Evolutionary conservation across 768 basidiomycete species (phyloP).

Genomic region (Lentinus tigrinus): DNA sequence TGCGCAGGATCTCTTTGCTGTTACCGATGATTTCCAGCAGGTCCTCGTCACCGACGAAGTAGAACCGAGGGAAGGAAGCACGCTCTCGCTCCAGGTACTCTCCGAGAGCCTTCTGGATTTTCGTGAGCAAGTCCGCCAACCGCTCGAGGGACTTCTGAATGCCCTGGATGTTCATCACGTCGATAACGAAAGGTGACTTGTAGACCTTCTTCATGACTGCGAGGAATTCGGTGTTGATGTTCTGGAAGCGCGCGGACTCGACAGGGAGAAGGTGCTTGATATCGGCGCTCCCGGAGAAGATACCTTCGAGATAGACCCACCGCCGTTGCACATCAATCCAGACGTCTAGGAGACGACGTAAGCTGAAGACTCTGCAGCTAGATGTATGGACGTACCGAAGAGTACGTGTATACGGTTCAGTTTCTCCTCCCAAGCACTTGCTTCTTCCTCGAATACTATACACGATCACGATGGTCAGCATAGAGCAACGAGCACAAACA

Average conservation of each 20-base stretch:
- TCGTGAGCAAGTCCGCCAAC: constrained; percentile 91
- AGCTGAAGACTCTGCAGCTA: background rate
- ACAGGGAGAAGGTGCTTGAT: constrained; percentile 98
- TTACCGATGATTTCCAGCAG: constrained; percentile 98
- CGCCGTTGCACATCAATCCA: constrained; percentile 99
- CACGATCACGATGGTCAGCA: background rate
- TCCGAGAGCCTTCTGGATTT: constrained; percentile 98
- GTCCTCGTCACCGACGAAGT: constrained; percentile 99
- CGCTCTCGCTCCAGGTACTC: constrained; percentile 98
- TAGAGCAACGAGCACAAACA: constrained; percentile 1
- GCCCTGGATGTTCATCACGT: constrained; percentile 93
- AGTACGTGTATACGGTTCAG: constrained; percentile 94
- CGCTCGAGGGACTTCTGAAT: constrained; percentile 98
- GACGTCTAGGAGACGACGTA: constrained; percentile 56
- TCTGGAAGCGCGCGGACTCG: constrained; percentile 96
- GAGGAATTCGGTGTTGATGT: constrained; percentile 97
- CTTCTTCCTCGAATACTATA: constrained; percentile 87
- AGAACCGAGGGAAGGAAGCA: constrained; percentile 97
- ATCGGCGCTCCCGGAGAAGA: constrained; percentile 99
- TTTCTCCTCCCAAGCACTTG: constrained; percentile 92
- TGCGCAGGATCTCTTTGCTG: constrained; percentile 95
- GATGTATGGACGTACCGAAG: constrained; percentile 58
- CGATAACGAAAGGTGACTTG: constrained; percentile 96
- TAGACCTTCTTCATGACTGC: constrained; percentile 99
- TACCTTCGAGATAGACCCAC: constrained; percentile 99